phyloP scores from a whole-genome alignment of 192 early-diverging fungal genomes.

The Rhizophagus clarus region DNA sequence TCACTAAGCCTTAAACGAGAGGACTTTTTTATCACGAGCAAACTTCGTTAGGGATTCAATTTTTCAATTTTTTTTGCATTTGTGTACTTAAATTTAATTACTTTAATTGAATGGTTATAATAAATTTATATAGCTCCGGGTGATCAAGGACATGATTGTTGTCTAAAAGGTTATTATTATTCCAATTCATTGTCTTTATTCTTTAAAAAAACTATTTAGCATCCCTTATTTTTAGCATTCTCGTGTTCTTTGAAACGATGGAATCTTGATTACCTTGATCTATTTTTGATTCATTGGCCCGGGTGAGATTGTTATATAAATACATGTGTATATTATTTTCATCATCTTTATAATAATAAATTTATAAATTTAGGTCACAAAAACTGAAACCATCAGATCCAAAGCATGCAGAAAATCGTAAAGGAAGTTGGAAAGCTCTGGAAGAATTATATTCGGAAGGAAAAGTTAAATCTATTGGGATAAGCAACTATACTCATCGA shows the following conservation, averaged over 20 bases:
- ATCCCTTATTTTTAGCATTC: constrained; percentile 45
- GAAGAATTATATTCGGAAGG: constrained; percentile 60
- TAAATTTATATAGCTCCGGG: constrained; percentile 51
- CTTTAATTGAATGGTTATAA: too few species aligned
- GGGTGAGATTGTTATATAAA: constrained; percentile 42
- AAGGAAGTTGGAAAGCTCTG: constrained; percentile 63
- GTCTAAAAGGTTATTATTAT: constrained; percentile 47
- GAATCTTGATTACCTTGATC: constrained; percentile 68
- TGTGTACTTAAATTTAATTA: background rate
- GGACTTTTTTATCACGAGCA: constrained; percentile 73
- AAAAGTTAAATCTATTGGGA: constrained; percentile 67
- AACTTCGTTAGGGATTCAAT: constrained; percentile 49
- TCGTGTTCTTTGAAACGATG: constrained; percentile 57
- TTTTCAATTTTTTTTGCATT: background rate
- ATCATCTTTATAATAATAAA: constrained; percentile 7
- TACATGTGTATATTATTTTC: background rate
- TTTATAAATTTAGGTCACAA: constrained; percentile 34
- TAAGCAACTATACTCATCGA: constrained; percentile 67
- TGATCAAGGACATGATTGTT: constrained; percentile 66
- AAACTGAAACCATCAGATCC: constrained; percentile 43
- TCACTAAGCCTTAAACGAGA: constrained; percentile 50
- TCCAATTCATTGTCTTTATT: background rate
- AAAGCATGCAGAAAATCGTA: constrained; percentile 52
- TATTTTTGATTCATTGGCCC: constrained; percentile 82
- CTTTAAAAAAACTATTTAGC: background rate